Evolutionary conservation across 164 flowering plant species (phyloP), one percentile per base, ranked within the genome.

Genomic region (Chimonanthus praecox): DNA sequence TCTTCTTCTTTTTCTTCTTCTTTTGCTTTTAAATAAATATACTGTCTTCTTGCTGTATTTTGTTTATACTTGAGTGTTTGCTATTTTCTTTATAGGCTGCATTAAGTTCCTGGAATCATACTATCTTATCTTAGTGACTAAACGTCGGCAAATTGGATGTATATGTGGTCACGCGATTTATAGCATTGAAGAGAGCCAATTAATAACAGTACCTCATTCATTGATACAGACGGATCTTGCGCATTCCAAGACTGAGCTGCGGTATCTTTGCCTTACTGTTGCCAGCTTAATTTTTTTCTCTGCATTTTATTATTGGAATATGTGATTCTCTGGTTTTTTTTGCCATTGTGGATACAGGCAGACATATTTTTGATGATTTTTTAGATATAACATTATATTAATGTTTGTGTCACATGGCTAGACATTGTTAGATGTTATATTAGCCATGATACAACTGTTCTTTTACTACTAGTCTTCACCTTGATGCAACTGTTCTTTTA

Each of bases 101-200:
- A 92, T 93, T 63, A 91, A 88, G 82, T 95, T 93, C 85, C 64
- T 95, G 86, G 99, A 95, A 75, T 90, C 99, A 0, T 92, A 95
- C 80, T 95, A 95, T 77, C 84, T 95, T 72, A 90, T 95, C 80
- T 78, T 95, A 73, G 91, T 95, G 20, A 93, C 97, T 7, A 95
- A 90, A 87, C 87, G 97, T 6, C 86, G 90, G 11, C 98, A 95
- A 82, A 93, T 95, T 81, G 99, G 99, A 61, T 83, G 85, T 78
- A 76, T 95, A 64, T 95, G 99, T 77, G 99, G 99, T 64, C 98
- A 95, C 83, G 97, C 98, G 33, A 90, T 95, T 62, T 95, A 95
- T 76, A 71, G 90, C 74, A 95, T 95, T 44, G 97, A 93, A 5
- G 99, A 95, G 79, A 93, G 91, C 77, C 98, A 92, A 74, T 79